Conservation (phyloP, 768 basidiomycete genomes). For the Gautieria morchelliformis region DNA sequence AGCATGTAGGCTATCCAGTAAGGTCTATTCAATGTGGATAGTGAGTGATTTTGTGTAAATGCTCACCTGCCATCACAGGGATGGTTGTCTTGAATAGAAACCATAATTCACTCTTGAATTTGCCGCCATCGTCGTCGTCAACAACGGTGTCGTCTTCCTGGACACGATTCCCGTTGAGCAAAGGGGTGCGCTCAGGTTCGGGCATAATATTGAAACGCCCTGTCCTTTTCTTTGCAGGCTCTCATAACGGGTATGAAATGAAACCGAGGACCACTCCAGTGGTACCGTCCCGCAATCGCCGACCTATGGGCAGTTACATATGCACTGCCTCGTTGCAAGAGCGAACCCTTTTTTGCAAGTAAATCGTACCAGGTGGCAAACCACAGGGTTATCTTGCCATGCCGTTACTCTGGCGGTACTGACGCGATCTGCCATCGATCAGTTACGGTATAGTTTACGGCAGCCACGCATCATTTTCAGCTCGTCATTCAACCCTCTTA, state of each 20-base stretch:
- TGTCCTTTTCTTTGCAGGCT: neutral
- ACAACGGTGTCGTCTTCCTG: neutral
- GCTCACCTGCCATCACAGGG: conserved; percentile 6
- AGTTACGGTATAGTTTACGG: neutral
- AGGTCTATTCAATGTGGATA: neutral
- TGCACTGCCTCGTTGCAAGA: too few species aligned
- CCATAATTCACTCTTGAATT: conserved; percentile 1
- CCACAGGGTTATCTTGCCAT: neutral
- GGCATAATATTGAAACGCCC: neutral
- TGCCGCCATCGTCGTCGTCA: neutral
- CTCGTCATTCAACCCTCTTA: neutral
- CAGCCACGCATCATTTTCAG: neutral
- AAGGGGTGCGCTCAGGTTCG: neutral
- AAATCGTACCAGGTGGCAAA: too few species aligned
- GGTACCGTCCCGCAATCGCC: neutral
- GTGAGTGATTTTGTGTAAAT: neutral
- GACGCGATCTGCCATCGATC: neutral
- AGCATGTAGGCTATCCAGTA: conserved; percentile 36
- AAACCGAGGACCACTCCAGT: neutral
- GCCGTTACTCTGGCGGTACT: neutral
- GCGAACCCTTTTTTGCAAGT: too few species aligned
- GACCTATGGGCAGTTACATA: too few species aligned
- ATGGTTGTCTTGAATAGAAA: conserved; percentile 6
- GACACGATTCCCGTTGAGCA: neutral
- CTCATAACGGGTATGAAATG: neutral